Evolutionary conservation across 148 eudicot species (phyloP).

Genomic region (Chenopodium suecicum): DNA sequence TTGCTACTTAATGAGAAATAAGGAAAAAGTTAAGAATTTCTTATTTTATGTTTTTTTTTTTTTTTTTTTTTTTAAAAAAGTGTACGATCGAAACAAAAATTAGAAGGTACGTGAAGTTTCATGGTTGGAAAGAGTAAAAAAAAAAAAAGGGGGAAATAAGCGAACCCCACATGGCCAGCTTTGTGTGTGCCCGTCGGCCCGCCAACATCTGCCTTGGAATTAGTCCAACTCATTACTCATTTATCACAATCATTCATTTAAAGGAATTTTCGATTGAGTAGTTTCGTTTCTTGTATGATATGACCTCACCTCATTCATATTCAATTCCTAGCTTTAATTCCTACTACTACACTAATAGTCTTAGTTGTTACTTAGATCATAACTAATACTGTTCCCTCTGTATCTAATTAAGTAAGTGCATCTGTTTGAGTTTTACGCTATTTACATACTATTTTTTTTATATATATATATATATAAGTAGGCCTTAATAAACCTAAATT

Average conservation of each 20-base stretch:
- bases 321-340: no score
- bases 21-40: neutral
- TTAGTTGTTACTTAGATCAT: no score
- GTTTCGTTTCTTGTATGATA: neutral
- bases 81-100: neutral
- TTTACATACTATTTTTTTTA: no score
- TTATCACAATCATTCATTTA: neutral
- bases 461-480: no score
- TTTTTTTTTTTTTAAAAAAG: neutral
- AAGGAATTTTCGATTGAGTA: neutral
- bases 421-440: no score
- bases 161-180: constrained; percentile 24
- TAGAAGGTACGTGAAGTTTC: neutral
- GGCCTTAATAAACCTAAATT: no score
- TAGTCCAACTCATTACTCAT: constrained; percentile 1
- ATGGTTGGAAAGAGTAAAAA: neutral
- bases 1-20: neutral
- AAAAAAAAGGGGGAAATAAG: neutral
- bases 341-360: neutral
- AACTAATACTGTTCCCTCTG: no score
- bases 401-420: no score
- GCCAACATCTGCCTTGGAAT: constrained; percentile 8
- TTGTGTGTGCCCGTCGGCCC: constrained; percentile 16
- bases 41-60: no score
- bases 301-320: neutral